phyloP scores from a whole-genome alignment of 2,329 filamentous ascomycete genomes.

The Pseudogymnoascus sp. region DNA sequence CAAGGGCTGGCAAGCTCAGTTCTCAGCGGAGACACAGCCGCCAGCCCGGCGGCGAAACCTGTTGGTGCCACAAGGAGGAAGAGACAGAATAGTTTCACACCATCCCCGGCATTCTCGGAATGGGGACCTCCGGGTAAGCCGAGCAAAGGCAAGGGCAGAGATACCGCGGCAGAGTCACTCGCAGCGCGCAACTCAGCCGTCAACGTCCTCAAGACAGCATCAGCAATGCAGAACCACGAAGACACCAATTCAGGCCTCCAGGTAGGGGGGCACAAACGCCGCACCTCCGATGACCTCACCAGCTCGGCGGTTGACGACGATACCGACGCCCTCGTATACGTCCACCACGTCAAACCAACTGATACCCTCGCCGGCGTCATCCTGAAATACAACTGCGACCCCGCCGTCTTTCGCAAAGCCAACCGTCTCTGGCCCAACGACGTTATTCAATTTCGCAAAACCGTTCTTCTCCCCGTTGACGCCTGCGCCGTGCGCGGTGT shows the following conservation, averaged over 20 bases:
- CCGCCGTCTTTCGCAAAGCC: constrained; percentile 72
- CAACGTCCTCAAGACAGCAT: constrained; percentile 47
- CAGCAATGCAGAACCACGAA: constrained; percentile 52
- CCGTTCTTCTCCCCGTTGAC: constrained; percentile 78
- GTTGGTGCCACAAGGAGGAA: constrained; percentile 12
- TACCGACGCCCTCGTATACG: constrained; percentile 75
- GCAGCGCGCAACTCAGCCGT: constrained; percentile 46
- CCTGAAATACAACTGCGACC: constrained; percentile 79
- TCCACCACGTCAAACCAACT: constrained; percentile 72
- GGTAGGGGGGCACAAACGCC: constrained; percentile 32
- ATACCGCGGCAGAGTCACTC: constrained; percentile 44
- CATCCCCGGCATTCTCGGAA: constrained; percentile 5
- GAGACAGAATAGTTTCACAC: constrained; percentile 1
- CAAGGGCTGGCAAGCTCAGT: constrained; percentile 28
- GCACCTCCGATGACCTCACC: constrained; percentile 24
- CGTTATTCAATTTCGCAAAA: constrained; percentile 74
- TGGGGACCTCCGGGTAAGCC: background rate
- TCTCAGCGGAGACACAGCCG: constrained; percentile 21
- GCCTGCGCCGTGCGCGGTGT: constrained; percentile 77
- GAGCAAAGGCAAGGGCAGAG: background rate
- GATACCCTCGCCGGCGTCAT: constrained; percentile 90
- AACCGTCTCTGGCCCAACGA: constrained; percentile 96
- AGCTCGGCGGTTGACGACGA: constrained; percentile 42
- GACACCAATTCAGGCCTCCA: constrained; percentile 51
- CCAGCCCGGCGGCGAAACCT: constrained; percentile 8